Percentiles rank a stretch among this genome's conserved stretches.
Conservation (phyloP, 352 stramenopile genomes). For the Plasmopara viticola region DNA sequence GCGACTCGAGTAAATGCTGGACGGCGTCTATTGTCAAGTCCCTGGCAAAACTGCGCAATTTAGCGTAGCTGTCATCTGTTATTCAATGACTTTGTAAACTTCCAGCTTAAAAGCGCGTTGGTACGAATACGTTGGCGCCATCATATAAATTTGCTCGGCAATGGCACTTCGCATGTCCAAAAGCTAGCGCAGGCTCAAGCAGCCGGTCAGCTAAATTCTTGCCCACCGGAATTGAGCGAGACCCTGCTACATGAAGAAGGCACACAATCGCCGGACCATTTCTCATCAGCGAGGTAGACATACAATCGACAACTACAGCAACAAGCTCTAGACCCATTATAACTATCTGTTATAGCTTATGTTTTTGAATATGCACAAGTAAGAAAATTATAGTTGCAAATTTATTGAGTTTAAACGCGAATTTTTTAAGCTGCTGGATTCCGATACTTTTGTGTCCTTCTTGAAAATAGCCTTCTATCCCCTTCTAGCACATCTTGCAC, state of each 20-base stretch:
- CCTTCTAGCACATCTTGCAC: too few species aligned
- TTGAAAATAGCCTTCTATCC: too few species aligned
- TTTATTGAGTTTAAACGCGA: too few species aligned
- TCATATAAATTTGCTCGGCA: slow-evolving; percentile 17
- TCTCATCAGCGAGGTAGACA: slow-evolving; percentile 13
- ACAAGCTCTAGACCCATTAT: slow-evolving; percentile 33
- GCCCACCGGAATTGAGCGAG: slow-evolving; percentile 1
- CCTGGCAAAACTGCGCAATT: slow-evolving; percentile 11
- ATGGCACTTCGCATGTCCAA: slow-evolving; percentile 16
- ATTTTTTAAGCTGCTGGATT: too few species aligned
- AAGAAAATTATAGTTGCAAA: too few species aligned
- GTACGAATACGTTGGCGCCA: slow-evolving; percentile 29
- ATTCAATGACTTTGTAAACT: slow-evolving; percentile 18
- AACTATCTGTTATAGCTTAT: too few species aligned
- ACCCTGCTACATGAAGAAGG: slow-evolving; percentile 22
- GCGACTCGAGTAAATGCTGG: slow-evolving; percentile 21
- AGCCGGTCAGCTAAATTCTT: too few species aligned
- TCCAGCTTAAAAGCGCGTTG: slow-evolving; percentile 22
- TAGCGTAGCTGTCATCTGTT: slow-evolving; percentile 15
- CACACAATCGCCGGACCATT: slow-evolving; percentile 6
- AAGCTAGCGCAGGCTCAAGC: too few species aligned
- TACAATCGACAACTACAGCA: slow-evolving; percentile 38
- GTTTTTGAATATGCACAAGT: too few species aligned
- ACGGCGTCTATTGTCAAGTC: slow-evolving; percentile 10
- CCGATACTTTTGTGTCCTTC: too few species aligned